phyloP scores from a whole-genome alignment of 208 protist species.

The Acanthamoeba healyi region DNA sequence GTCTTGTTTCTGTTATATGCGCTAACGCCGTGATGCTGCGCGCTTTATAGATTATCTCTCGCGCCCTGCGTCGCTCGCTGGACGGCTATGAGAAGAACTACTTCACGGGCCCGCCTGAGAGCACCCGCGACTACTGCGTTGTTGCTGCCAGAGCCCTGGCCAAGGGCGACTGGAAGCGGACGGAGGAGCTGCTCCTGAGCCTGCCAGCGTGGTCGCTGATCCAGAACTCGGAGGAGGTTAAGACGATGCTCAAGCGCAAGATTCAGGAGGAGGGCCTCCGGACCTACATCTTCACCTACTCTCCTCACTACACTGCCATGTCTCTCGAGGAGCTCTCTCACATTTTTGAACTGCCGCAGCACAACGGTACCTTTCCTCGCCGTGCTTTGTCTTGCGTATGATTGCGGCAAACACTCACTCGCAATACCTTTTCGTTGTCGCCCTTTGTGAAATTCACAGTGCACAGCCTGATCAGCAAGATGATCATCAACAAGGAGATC shows the following conservation, averaged over 20 bases:
- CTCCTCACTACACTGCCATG: slow-evolving; percentile 87
- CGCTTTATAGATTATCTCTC: slow-evolving; percentile 83
- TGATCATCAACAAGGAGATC: slow-evolving; percentile 90
- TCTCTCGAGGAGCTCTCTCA: slow-evolving; percentile 80
- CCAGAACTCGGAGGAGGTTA: slow-evolving; percentile 77
- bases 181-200: slow-evolving; percentile 80
- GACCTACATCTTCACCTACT: slow-evolving; percentile 91
- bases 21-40: background rate
- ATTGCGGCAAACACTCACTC: too few relatives aligned
- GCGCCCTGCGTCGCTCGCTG: slow-evolving; percentile 89
- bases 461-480: slow-evolving; percentile 88
- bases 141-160: slow-evolving; percentile 86
- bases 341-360: slow-evolving; percentile 84
- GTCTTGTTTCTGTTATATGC: background rate
- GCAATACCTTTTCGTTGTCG: background rate
- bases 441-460: slow-evolving; percentile 67
- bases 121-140: slow-evolving; percentile 91
- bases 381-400: too few relatives aligned
- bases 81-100: slow-evolving; percentile 89
- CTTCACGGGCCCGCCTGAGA: slow-evolving; percentile 93
- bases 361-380: background rate
- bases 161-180: slow-evolving; percentile 88
- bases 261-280: slow-evolving; percentile 90
- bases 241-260: slow-evolving; percentile 81
- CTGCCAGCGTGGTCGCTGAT: slow-evolving; percentile 86